Percentiles rank a stretch among this genome's conserved stretches.
phyloP scores from a whole-genome alignment of 2,329 filamentous ascomycete genomes.

The Fusarium keratoplasticum region DNA sequence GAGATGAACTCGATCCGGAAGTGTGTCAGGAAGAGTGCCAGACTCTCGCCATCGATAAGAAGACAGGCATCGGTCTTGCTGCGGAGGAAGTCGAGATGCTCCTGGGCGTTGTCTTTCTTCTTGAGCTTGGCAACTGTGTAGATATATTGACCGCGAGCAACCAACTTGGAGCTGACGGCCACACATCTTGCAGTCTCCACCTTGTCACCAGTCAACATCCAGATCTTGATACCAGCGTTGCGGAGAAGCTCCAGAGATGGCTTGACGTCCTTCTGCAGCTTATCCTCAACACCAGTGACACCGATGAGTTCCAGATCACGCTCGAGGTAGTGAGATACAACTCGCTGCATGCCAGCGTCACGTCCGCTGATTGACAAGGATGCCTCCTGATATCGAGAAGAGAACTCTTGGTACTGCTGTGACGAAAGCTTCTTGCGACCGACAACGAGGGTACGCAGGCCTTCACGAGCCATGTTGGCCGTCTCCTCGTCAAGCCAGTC shows the following conservation, averaged over 20 bases:
- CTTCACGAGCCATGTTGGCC: constrained; percentile 99
- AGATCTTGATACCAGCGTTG: constrained; percentile 98
- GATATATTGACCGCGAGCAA: constrained; percentile 93
- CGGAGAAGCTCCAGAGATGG: constrained; percentile 92
- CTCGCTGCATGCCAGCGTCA: constrained; percentile 82
- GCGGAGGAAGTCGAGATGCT: constrained; percentile 88
- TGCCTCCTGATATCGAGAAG: constrained; percentile 79
- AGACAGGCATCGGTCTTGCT: constrained; percentile 89
- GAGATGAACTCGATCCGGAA: constrained; percentile 89
- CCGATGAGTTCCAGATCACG: constrained; percentile 90
- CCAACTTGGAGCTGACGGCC: constrained; percentile 92
- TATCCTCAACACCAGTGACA: constrained; percentile 98
- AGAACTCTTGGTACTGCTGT: constrained; percentile 85
- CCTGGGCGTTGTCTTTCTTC: constrained; percentile 85
- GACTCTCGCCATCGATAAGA: constrained; percentile 93
- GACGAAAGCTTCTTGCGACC: constrained; percentile 87
- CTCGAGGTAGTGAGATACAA: constrained; percentile 86
- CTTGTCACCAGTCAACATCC: constrained; percentile 99
- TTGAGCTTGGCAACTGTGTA: constrained; percentile 91
- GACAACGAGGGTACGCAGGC: constrained; percentile 91
- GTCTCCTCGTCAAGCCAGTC: constrained; percentile 99
- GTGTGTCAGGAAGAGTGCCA: constrained; percentile 84
- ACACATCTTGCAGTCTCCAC: constrained; percentile 98
- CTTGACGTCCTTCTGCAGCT: constrained; percentile 95
- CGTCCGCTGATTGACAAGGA: constrained; percentile 83